A percentile compares a stretch with the other conserved stretches of the same genome.
phyloP scores from a whole-genome alignment of 148 eudicot species.

The Fallopia convolvulus region DNA sequence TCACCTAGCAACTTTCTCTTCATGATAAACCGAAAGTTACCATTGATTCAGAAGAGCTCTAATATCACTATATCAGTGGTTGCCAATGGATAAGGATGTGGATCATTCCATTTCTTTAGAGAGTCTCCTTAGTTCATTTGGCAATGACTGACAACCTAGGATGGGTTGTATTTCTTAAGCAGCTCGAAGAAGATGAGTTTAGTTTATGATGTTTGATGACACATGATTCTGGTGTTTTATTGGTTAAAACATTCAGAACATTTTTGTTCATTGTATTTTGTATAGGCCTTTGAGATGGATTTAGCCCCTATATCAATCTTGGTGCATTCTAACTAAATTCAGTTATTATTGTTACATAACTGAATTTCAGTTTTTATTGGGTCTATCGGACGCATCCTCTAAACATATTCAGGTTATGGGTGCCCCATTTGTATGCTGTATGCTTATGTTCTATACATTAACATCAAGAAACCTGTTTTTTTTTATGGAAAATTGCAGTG shows the following conservation, averaged over 20 bases:
- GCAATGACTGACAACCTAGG: neutral
- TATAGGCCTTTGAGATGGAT: no score
- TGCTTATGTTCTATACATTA: neutral
- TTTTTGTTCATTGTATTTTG: neutral
- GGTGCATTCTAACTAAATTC: no score
- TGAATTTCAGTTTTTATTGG: no score
- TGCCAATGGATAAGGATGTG: neutral
- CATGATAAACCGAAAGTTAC: neutral
- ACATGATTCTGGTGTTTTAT: neutral
- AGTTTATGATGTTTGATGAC: neutral
- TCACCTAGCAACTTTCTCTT: neutral
- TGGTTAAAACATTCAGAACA: neutral
- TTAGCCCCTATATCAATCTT: no score
- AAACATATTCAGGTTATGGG: no score
- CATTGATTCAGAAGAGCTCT: neutral
- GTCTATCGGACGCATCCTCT: no score
- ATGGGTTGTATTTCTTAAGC: neutral
- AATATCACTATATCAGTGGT: neutral
- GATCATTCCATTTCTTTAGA: neutral
- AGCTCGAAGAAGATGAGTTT: neutral
- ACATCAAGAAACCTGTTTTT: neutral
- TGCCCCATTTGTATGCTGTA: no score
- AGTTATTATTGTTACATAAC: no score
- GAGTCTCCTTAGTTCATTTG: neutral
- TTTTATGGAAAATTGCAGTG: slow-evolving; percentile 43